Percentiles rank a stretch among this genome's conserved stretches.
phyloP scores from a whole-genome alignment of 441 rosid species.

The Lepidium campestre region DNA sequence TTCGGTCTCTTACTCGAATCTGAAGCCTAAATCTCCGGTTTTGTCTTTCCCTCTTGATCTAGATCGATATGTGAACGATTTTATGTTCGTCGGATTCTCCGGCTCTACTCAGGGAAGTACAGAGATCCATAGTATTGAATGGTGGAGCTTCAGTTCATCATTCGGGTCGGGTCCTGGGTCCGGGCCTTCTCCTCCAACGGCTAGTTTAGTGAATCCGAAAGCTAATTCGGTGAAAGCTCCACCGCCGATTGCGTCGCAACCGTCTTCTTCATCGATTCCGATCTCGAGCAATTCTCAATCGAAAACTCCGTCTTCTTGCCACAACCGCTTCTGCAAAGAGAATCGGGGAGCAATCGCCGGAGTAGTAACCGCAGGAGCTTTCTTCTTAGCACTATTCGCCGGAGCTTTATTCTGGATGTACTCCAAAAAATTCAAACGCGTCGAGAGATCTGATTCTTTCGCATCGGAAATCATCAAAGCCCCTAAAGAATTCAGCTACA shows the following conservation, averaged over 20 bases:
- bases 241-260: slow-evolving; percentile 63
- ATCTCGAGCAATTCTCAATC: slow-evolving; percentile 10
- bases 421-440: slow-evolving; percentile 52
- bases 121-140: slow-evolving; percentile 67
- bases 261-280: slow-evolving; percentile 35
- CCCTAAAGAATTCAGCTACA: slow-evolving; percentile 82
- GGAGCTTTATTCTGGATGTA: slow-evolving; percentile 68
- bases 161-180: slow-evolving; percentile 38
- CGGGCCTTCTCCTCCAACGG: slow-evolving; percentile 29
- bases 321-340: slow-evolving; percentile 65
- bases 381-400: slow-evolving; percentile 70
- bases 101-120: slow-evolving; percentile 88
- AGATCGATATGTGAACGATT: slow-evolving; percentile 66
- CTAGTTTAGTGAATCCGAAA: slow-evolving; percentile 63
- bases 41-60: slow-evolving; percentile 59
- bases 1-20: slow-evolving; percentile 73
- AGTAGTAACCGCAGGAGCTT: slow-evolving; percentile 87
- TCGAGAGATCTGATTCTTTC: slow-evolving; percentile 61
- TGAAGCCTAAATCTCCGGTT: slow-evolving; percentile 65
- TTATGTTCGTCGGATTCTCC: slow-evolving; percentile 82
- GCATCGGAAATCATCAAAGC: slow-evolving; percentile 77
- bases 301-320: slow-evolving; percentile 49
- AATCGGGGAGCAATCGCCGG: slow-evolving; percentile 89
- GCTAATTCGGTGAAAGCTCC: slow-evolving; percentile 53
- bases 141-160: slow-evolving; percentile 83